These are phyloP conservation scores for Skeletonema potamos DNA, from an alignment of 108 stramenopile genomes.

Conservation along the genomic window DNA sequence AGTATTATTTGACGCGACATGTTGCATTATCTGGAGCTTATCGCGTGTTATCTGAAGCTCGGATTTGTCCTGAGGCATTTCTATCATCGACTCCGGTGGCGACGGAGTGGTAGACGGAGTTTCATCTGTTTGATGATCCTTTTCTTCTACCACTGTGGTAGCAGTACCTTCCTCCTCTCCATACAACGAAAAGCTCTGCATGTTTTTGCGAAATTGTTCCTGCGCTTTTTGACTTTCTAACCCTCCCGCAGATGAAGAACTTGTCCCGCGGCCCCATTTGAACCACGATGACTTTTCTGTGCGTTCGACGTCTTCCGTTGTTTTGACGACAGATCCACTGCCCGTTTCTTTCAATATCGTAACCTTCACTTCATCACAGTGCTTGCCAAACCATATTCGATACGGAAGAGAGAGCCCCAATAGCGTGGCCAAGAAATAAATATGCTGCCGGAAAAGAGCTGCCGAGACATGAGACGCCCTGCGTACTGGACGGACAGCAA, in stretches of 20 bases:
- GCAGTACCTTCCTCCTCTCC: slow-evolving; percentile 19
- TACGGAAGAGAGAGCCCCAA: slow-evolving; percentile 81
- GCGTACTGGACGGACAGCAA: slow-evolving; percentile 62
- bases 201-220: slow-evolving; percentile 41
- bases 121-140: not conserved
- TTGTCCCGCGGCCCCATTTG: slow-evolving; percentile 13
- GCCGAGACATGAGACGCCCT: slow-evolving; percentile 31
- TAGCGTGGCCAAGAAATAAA: slow-evolving; percentile 69
- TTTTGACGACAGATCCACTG: slow-evolving; percentile 5
- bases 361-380: slow-evolving; percentile 83
- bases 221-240: slow-evolving; percentile 27
- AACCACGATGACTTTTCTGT: slow-evolving; percentile 35
- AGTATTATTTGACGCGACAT: not conserved
- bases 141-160: not conserved
- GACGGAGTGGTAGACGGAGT: not conserved
- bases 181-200: slow-evolving; percentile 48
- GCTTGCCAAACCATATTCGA: slow-evolving; percentile 78
- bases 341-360: slow-evolving; percentile 81
- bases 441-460: slow-evolving; percentile 54
- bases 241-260: slow-evolving; percentile 6
- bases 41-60: slow-evolving; percentile 2
- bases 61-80: not conserved
- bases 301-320: not conserved
- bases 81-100: not conserved
- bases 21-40: not conserved